Conservation (phyloP, 306 rosid genomes). For the Medicago ruthenica region DNA sequence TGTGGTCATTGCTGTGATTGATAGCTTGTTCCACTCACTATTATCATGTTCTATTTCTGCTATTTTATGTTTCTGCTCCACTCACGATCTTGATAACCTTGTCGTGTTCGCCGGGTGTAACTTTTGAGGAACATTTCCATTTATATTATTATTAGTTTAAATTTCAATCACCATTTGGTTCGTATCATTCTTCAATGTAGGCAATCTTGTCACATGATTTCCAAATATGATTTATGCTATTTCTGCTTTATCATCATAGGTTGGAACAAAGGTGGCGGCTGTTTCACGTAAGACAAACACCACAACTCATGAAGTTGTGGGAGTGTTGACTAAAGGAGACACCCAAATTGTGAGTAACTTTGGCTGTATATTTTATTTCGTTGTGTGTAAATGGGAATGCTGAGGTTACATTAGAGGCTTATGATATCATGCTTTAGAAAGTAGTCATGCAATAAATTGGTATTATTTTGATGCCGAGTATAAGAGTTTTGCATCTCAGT, state of each 20-base stretch:
- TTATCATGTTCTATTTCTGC: neutral
- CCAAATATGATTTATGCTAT: constrained; percentile 4
- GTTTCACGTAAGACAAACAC: constrained; percentile 95
- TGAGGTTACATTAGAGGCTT: constrained; percentile 4
- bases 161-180: constrained; percentile 31
- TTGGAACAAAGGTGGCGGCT: constrained; percentile 96
- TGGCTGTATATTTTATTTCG: constrained; percentile 19
- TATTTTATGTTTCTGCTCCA: neutral
- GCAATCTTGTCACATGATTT: constrained; percentile 12
- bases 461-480: constrained; percentile 3
- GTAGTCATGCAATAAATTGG: constrained; percentile 9
- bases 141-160: neutral
- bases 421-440: constrained; percentile 1
- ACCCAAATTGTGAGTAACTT: constrained; percentile 82
- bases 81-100: too few relatives aligned
- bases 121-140: neutral
- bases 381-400: constrained; percentile 6
- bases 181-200: neutral
- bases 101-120: neutral
- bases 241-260: constrained; percentile 54
- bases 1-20: too few relatives aligned
- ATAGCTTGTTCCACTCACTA: neutral
- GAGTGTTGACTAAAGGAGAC: constrained; percentile 84
- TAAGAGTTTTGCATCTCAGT: neutral
- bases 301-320: constrained; percentile 94